phyloP scores from a whole-genome alignment of 371 early-diverging fungal genomes.

The Lichtheimia ramosa region DNA sequence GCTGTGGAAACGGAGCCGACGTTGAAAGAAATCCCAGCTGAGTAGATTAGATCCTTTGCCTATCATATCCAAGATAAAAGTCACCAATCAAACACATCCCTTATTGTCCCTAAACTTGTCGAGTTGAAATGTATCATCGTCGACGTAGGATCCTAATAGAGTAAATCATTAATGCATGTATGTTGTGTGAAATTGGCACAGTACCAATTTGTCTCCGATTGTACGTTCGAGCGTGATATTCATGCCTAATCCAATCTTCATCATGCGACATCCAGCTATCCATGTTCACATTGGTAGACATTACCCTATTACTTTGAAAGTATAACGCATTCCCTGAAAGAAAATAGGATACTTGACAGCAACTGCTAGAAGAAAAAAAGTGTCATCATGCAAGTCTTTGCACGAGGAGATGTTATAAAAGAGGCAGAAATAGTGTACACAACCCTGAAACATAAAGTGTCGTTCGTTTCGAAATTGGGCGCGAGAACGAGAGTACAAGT shows the following conservation, averaged over 20 bases:
- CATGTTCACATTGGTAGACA: background rate
- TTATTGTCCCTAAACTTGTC: too few relatives aligned
- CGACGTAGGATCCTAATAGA: too few relatives aligned
- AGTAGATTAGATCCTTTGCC: too few relatives aligned
- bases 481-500: conserved; percentile 4
- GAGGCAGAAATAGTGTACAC: background rate
- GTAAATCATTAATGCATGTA: background rate
- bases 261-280: background rate
- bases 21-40: too few relatives aligned
- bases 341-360: background rate
- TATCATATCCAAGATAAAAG: too few relatives aligned
- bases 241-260: background rate
- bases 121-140: too few relatives aligned
- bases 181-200: background rate
- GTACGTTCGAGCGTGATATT: background rate
- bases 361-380: background rate
- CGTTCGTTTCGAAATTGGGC: conserved; percentile 2
- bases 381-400: background rate
- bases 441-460: background rate
- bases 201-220: background rate
- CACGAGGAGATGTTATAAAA: background rate
- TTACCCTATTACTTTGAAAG: background rate
- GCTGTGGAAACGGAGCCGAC: too few relatives aligned
- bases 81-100: too few relatives aligned
- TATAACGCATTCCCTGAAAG: background rate